Conservation (phyloP, 2,329 filamentous ascomycete species). For the Aureobasidium sp. region DNA sequence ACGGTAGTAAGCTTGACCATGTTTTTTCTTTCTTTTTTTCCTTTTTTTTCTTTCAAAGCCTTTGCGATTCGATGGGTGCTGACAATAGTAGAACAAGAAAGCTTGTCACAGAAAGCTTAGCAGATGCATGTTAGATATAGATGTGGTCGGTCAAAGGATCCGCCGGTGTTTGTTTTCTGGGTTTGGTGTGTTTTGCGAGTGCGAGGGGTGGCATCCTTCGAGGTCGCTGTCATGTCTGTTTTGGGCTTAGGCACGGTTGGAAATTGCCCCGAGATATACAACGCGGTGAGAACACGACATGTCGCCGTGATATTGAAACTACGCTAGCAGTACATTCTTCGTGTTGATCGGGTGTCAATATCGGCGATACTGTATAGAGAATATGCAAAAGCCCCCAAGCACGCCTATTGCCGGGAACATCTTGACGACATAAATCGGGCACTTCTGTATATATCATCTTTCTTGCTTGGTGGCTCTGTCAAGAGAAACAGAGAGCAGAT, state of each 20-base stretch:
- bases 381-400: not conserved
- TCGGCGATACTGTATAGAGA: not conserved
- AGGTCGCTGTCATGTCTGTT: not conserved
- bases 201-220: not conserved
- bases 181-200: no score
- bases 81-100: no score
- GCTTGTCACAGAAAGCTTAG: not conserved
- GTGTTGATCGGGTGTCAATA: not conserved
- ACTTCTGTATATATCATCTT: no score
- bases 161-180: not conserved
- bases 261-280: not conserved
- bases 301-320: not conserved
- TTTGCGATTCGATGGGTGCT: no score
- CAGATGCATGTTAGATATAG: not conserved
- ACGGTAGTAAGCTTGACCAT: conserved; percentile 3
- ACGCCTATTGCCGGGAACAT: not conserved
- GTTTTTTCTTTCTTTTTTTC: not conserved
- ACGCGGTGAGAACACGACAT: not conserved
- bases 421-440: not conserved
- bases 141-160: not conserved
- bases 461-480: no score
- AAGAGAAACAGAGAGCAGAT: no score
- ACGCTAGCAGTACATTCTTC: not conserved
- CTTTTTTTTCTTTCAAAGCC: no score
- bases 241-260: not conserved